Percentiles rank a stretch among this genome's conserved stretches.
Evolutionary conservation across 2,329 filamentous ascomycete genomes (phyloP).

Genomic region (Thelonectria blattea): DNA sequence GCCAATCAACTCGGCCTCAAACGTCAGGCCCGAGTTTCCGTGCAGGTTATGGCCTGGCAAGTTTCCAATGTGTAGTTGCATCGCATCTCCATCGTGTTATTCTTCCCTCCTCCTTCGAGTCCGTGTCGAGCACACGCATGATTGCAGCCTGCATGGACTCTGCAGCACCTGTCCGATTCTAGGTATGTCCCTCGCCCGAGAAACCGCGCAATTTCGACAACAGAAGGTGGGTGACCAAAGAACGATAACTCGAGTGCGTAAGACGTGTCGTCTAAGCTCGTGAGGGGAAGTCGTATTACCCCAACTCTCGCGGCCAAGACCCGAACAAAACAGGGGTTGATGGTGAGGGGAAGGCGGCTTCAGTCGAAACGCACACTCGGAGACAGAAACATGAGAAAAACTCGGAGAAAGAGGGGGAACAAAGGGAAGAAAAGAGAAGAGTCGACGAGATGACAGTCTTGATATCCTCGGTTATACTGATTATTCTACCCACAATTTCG

Average conservation of each 20-base stretch:
- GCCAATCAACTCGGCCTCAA: constrained; percentile 9
- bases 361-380: neutral
- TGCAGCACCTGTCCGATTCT: neutral
- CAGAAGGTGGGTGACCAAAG: neutral
- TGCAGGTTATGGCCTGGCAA: neutral
- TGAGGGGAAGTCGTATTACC: constrained; percentile 1
- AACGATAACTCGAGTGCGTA: neutral
- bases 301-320: constrained; percentile 5
- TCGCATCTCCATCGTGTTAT: neutral
- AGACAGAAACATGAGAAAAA: neutral
- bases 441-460: neutral
- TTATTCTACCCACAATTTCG: constrained; percentile 2
- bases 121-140: neutral
- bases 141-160: neutral
- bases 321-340: constrained; percentile 6
- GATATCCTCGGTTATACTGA: constrained; percentile 15
- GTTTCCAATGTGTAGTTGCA: constrained; percentile 1
- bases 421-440: constrained; percentile 6
- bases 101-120: constrained; percentile 4
- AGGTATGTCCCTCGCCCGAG: too few relatives aligned
- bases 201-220: neutral
- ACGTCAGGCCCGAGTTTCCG: neutral
- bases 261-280: neutral
- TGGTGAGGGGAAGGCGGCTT: constrained; percentile 9
- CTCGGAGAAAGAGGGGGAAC: neutral